Evolutionary conservation across 2,329 filamentous ascomycete genomes (phyloP).

Genomic region (Microthyrium microscopicum): DNA sequence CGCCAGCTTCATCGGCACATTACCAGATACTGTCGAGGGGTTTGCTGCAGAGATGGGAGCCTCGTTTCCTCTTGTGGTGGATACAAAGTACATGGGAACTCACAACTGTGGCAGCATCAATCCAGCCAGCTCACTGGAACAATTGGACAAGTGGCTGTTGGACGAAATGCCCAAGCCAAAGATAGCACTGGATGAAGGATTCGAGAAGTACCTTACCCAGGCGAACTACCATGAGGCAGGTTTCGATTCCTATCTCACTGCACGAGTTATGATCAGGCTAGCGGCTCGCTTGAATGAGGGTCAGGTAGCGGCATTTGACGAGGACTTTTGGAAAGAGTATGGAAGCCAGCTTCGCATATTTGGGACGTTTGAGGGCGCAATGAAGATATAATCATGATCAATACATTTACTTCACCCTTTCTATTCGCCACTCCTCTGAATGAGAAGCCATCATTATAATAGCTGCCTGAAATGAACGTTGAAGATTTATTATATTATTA

Average conservation of each 20-base stretch:
- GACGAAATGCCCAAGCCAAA: constrained; percentile 26
- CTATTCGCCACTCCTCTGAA: no score
- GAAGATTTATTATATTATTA: no score
- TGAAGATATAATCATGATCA: no score
- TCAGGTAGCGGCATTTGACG: constrained; percentile 34
- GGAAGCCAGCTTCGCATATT: constrained; percentile 44
- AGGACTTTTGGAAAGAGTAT: constrained; percentile 40
- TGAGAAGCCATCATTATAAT: no score
- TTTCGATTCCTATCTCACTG: constrained; percentile 45
- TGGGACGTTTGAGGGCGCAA: constrained; percentile 40
- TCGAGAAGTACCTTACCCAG: constrained; percentile 4
- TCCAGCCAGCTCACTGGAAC: constrained; percentile 29
- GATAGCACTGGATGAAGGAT: constrained; percentile 4
- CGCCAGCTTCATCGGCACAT: constrained; percentile 39
- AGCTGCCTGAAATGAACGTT: no score
- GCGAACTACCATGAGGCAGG: constrained; percentile 40
- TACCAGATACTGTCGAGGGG: constrained; percentile 36
- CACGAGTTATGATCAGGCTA: constrained; percentile 39
- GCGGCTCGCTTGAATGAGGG: constrained; percentile 30
- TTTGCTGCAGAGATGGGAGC: constrained; percentile 36
- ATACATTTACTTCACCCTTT: no score
- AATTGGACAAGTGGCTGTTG: constrained; percentile 28
- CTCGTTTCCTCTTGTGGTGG: constrained; percentile 40
- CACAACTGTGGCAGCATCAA: constrained; percentile 34
- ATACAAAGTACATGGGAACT: constrained; percentile 48